phyloP scores from a whole-genome alignment of 164 flowering plant species.

The Chimonanthus salicifolius region DNA sequence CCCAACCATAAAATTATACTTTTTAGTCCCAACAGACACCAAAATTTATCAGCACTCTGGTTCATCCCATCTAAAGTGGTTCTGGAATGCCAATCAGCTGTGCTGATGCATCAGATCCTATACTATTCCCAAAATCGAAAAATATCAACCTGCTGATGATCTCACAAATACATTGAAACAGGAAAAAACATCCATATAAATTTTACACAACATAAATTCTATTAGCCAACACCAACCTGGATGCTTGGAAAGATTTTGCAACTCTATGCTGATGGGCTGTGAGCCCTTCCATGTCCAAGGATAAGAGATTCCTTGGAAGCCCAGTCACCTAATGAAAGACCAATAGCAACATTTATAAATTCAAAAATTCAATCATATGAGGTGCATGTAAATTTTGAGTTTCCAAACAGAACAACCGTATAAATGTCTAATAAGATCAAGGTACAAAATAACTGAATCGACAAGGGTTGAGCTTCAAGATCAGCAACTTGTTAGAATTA shows the following conservation, averaged over 20 bases:
- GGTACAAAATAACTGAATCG: no score
- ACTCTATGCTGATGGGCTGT: slow-evolving; percentile 30
- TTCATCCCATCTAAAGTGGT: background rate
- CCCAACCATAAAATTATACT: no score
- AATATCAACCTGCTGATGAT: background rate
- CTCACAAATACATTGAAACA: background rate
- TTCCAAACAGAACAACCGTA: no score
- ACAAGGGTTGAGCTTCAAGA: no score
- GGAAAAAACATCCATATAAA: background rate
- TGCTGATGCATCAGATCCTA: no score
- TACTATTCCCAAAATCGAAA: background rate
- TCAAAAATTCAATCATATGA: background rate
- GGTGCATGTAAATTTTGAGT: background rate
- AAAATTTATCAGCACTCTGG: background rate
- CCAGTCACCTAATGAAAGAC: slow-evolving; percentile 30
- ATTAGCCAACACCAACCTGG: slow-evolving; percentile 29
- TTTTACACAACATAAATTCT: no score
- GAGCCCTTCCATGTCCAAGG: slow-evolving; percentile 38
- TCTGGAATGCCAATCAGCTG: background rate
- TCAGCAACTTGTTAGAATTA: no score
- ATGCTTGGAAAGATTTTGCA: slow-evolving; percentile 27
- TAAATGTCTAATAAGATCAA: no score
- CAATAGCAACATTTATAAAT: background rate
- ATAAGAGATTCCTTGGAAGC: slow-evolving; percentile 27
- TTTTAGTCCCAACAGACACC: no score